Evolutionary conservation across 2,329 filamentous ascomycete species (phyloP).

Genomic region (Xylariaceae sp.): DNA sequence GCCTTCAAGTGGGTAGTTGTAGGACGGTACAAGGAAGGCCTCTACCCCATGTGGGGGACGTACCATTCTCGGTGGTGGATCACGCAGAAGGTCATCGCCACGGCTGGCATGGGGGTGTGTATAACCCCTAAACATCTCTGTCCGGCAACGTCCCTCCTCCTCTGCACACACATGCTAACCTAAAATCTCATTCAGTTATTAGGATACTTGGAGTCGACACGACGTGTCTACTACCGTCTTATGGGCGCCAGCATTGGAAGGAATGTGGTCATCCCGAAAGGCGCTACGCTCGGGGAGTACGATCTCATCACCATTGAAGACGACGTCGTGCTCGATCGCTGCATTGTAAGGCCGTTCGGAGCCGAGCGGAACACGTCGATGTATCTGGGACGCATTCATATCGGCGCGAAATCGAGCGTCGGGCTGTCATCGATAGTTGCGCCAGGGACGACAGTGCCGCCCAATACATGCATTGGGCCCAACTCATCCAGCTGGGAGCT

Average conservation of each 20-base stretch:
- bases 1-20: constrained; percentile 47
- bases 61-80: constrained; percentile 55
- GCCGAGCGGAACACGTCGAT: constrained; percentile 51
- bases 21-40: constrained; percentile 42
- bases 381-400: constrained; percentile 44
- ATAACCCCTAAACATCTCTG: too few relatives aligned
- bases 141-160: too few relatives aligned
- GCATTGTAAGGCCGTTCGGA: constrained; percentile 44
- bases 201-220: too few relatives aligned
- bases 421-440: constrained; percentile 43
- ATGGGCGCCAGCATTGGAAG: constrained; percentile 46
- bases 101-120: constrained; percentile 42
- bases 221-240: constrained; percentile 44
- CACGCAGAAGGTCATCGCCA: constrained; percentile 42
- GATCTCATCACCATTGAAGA: constrained; percentile 49
- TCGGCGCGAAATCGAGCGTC: constrained; percentile 40
- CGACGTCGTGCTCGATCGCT: constrained; percentile 37
- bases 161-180: too few relatives aligned
- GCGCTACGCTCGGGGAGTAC: constrained; percentile 43
- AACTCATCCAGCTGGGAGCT: constrained; percentile 53
- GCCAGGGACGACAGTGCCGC: constrained; percentile 39
- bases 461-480: constrained; percentile 44
- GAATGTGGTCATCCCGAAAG: constrained; percentile 36
- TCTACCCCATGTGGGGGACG: constrained; percentile 52
- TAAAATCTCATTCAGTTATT: too few relatives aligned